Base-by-base conservation (phyloP, 495 filamentous ascomycete species). In the Neohortaea acidophila region DNA sequence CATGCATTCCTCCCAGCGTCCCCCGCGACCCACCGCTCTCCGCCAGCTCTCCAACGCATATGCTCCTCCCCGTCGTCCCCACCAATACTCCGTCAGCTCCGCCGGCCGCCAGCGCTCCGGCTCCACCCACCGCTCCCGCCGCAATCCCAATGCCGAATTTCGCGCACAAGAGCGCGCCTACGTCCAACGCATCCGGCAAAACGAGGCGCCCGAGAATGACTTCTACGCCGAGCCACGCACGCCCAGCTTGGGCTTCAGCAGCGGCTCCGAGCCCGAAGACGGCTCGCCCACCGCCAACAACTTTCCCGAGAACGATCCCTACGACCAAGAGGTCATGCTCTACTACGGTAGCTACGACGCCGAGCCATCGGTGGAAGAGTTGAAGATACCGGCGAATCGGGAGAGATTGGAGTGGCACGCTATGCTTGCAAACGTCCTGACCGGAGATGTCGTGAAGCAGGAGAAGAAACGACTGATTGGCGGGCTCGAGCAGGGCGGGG, bases 381-480 rank as follows among this genome's bases (percentile, higher is more conserved):
- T 94, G 23, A 79, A 78, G 62, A 79, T 91, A 47, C 79, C 82
- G 1, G 75, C 73, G 47, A 96, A 89, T 52, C 72, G 89, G 36
- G 89, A 96, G 58, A 67, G 89, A 25, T 63, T 97, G 20, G 91
- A 97, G 59, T 97, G 89, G 89, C 87, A 97, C 61, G 79, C 82
- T 3, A 97, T 97, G 89, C 64, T 97, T 26, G 84, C 86, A 20
- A 86, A 84, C 1, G 89, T 97, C 2, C 60, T 97, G 47, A 96
- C 86, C 24, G 89, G 89, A 36, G 89, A 97, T 57, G 91, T 97
- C 9, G 87, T 97, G 17, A 81, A 82, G 46, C 89, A 97, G 57
- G 89, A 97, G 62, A 97, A 96, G 63, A 89, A 92, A 53, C 73
- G 89, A 21, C 60, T 97, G 47, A 84, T 87, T 49, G 89, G 85